Evolutionary conservation across 257 asterid species (phyloP).

Genomic region (Leonotis leonurus): DNA sequence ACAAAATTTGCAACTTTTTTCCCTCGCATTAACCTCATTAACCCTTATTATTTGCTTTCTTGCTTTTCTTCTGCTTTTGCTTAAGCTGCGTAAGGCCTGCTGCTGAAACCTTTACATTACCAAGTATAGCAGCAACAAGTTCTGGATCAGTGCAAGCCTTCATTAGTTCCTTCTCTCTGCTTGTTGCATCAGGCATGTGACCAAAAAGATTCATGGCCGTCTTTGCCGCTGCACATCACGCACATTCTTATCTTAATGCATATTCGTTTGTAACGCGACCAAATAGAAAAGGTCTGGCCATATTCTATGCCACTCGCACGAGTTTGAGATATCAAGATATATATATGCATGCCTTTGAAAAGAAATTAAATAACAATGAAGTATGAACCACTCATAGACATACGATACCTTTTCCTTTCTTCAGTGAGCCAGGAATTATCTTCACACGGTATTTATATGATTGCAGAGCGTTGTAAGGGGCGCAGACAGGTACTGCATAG

Average conservation of each 20-base stretch:
- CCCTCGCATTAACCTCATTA: too few relatives aligned
- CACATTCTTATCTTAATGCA: not conserved
- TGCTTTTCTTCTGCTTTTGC: conserved; percentile 86
- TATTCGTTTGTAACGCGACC: too few relatives aligned
- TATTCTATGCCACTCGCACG: not conserved
- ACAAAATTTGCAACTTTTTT: conserved; percentile 14
- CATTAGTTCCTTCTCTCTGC: conserved; percentile 90
- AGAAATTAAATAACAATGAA: not conserved
- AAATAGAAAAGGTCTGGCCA: too few relatives aligned
- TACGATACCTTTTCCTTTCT: conserved; percentile 85
- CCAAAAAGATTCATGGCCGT: conserved; percentile 75
- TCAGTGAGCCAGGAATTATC: conserved; percentile 83
- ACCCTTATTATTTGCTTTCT: conserved; percentile 69
- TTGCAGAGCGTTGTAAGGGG: conserved; percentile 82
- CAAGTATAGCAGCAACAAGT: conserved; percentile 81
- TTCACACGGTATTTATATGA: conserved; percentile 88
- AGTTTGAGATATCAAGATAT: not conserved
- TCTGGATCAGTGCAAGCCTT: conserved; percentile 99
- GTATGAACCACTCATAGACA: not conserved
- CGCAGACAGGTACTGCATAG: conserved; percentile 91
- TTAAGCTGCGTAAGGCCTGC: conserved; percentile 91
- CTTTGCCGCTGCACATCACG: conserved; percentile 67
- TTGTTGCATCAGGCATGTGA: conserved; percentile 68
- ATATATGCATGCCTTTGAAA: not conserved
- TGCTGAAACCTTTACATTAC: conserved; percentile 86